phyloP scores from a whole-genome alignment of 1,139 yeast genomes.

The Suhomyces coccinellae region DNA sequence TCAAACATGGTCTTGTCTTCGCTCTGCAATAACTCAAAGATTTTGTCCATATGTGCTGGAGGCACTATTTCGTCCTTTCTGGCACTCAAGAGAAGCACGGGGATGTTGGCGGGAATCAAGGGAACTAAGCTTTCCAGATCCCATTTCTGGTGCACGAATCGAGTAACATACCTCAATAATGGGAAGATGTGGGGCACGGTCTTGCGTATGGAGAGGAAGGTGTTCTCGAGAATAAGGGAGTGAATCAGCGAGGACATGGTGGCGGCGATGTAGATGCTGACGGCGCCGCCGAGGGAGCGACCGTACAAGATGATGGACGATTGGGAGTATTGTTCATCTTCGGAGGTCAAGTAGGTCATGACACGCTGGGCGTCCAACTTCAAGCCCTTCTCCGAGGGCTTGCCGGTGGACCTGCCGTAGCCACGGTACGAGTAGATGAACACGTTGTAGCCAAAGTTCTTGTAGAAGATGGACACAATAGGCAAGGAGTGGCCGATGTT shows the following conservation, averaged over 20 bases:
- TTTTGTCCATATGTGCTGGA: slow-evolving; percentile 71
- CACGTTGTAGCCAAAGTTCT: slow-evolving; percentile 70
- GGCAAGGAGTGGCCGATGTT: slow-evolving; percentile 94
- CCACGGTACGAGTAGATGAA: slow-evolving; percentile 89
- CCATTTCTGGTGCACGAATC: slow-evolving; percentile 81
- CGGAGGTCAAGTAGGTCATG: slow-evolving; percentile 55
- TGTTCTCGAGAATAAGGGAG: slow-evolving; percentile 80
- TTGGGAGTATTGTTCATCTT: slow-evolving; percentile 51
- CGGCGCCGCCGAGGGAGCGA: slow-evolving; percentile 93
- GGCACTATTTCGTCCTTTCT: slow-evolving; percentile 88
- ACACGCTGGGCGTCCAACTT: slow-evolving; percentile 81
- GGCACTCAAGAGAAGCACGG: slow-evolving; percentile 74
- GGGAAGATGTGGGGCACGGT: slow-evolving; percentile 87
- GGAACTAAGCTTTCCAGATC: slow-evolving; percentile 66
- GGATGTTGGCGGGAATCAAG: slow-evolving; percentile 53
- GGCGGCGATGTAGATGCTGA: slow-evolving; percentile 79
- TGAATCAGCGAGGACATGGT: slow-evolving; percentile 47
- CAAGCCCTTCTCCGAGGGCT: slow-evolving; percentile 74
- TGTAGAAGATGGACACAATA: slow-evolving; percentile 69
- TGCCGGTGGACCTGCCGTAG: slow-evolving; percentile 83
- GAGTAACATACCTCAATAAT: slow-evolving; percentile 53
- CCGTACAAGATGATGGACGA: slow-evolving; percentile 76
- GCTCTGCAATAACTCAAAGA: slow-evolving; percentile 53
- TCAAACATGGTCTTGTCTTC: slow-evolving; percentile 47
- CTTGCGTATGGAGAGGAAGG: slow-evolving; percentile 75